Conservation (phyloP, 345 rosid genomes). For the Raphanus raphanistrum region DNA sequence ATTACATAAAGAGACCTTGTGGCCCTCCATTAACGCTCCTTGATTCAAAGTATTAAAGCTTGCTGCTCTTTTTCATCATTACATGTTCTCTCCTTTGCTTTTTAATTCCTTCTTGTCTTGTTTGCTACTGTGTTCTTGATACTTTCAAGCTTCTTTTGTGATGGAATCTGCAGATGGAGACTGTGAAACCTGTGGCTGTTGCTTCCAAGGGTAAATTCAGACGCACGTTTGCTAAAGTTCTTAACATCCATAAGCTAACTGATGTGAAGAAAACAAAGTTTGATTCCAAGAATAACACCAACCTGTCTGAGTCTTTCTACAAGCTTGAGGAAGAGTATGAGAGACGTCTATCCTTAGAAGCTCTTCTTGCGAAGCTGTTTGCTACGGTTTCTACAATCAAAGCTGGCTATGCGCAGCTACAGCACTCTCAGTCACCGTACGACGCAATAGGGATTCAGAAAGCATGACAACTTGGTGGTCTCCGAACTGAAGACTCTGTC, state of each 20-base stretch:
- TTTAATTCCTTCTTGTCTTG: slow-evolving; percentile 13
- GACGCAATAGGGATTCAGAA: slow-evolving; percentile 74
- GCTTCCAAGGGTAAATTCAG: slow-evolving; percentile 69
- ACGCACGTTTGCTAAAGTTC: slow-evolving; percentile 70
- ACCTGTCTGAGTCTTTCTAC: slow-evolving; percentile 46
- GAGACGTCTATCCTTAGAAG: slow-evolving; percentile 54
- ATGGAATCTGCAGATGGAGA: slow-evolving; percentile 61
- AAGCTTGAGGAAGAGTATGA: slow-evolving; percentile 49
- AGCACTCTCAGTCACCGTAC: slow-evolving; percentile 80
- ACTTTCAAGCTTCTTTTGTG: slow-evolving; percentile 14
- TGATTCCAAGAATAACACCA: slow-evolving; percentile 33
- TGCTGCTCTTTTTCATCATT: slow-evolving; percentile 38
- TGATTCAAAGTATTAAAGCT: slow-evolving; percentile 55
- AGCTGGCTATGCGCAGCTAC: slow-evolving; percentile 79
- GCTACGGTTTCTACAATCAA: slow-evolving; percentile 75
- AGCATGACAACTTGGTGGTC: slow-evolving; percentile 63
- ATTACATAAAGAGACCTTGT: slow-evolving; percentile 20
- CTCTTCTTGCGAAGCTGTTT: slow-evolving; percentile 66
- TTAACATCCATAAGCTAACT: slow-evolving; percentile 52
- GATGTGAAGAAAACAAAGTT: slow-evolving; percentile 56
- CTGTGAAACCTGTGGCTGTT: slow-evolving; percentile 56
- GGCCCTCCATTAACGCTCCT: slow-evolving; percentile 47
- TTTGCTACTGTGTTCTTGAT: slow-evolving; percentile 24
- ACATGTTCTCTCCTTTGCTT: slow-evolving; percentile 5
- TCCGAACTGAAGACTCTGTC: slow-evolving; percentile 70